Base-by-base conservation (phyloP, 805 yeast species). In the Candida khao-thaluensis region DNA sequence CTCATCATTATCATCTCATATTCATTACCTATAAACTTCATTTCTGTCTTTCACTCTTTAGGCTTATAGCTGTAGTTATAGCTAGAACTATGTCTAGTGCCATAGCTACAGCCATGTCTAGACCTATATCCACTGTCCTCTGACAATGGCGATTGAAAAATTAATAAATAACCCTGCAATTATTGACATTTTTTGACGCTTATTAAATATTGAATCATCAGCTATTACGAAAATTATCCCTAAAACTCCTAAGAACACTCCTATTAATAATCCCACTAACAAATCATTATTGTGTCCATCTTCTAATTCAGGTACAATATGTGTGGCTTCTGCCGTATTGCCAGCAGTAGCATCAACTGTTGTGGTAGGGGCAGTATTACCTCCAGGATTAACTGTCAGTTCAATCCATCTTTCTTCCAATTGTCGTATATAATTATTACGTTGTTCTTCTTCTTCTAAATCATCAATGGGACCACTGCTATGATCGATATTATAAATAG, bases 371-470 rank as follows among this genome's bases (percentile, higher is more conserved):
- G 35, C 24, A 5, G 26, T 32, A n/a, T 66, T 74, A 35, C 69
- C 75, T 38, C 71, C 72, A 3, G 46, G 44, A 40, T 73, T 73
- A 4, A 77, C 85, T 1, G 88, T 83, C 34, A 82, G 79, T 48
- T 88, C 93, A 44, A 88, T 84, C 95, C 96, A 89, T 41, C 86
- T 71, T 49, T 88, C 96, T 55, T 88, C 96, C 42, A 87, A 58
- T 47, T 81, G 82, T 36, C 87, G 57, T 2, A 81, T 59, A 41
- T 74, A 37, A 23, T 54, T 49, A 38, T 56, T 62, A 12, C 64
- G 42, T 20, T 43, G 42, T 38, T 69, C 85, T 15, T 71, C 75
- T 35, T 62, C 72, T 25, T 70, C 70, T 17, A 62, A 31, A 55
- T 70, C 72, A 23, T 51, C 50, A 10, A 66, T 67, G 10, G 30